A percentile compares a stretch with the other conserved stretches of the same genome.
Conservation (phyloP, 1,284 basidiomycete species). For the Ceratobasidium sp. region DNA sequence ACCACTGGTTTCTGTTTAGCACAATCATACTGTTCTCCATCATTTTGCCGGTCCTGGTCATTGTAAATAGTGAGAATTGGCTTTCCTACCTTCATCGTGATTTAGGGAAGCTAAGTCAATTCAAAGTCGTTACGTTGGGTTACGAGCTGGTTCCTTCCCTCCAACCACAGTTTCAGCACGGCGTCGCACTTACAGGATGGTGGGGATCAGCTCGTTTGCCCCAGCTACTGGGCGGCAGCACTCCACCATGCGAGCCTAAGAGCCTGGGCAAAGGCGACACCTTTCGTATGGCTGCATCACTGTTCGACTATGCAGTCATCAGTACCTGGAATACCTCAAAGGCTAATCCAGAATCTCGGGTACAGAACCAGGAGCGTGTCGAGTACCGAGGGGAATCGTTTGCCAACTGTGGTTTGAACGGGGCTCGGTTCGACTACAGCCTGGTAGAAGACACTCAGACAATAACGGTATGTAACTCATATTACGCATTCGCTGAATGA, state of each 20-base stretch:
- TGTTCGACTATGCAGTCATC: slow-evolving; percentile 30
- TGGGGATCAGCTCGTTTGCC: slow-evolving; percentile 16
- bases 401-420: neutral
- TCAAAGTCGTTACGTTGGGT: slow-evolving; percentile 13
- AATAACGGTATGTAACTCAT: neutral
- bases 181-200: slow-evolving; percentile 5
- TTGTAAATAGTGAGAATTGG: slow-evolving; percentile 34
- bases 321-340: slow-evolving; percentile 3
- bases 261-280: slow-evolving; percentile 6
- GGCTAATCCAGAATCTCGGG: too few relatives aligned
- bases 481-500: neutral
- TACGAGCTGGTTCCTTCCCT: slow-evolving; percentile 32
- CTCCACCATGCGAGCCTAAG: slow-evolving; percentile 20
- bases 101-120: neutral
- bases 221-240: neutral
- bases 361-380: neutral
- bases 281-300: neutral
- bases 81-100: neutral
- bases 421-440: neutral
- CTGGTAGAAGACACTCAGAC: neutral
- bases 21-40: neutral
- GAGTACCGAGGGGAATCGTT: slow-evolving; percentile 15
- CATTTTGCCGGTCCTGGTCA: neutral
- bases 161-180: neutral
- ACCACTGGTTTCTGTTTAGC: neutral